Evolutionary conservation across 2,329 filamentous ascomycete species (phyloP).

Genomic region (Penicillium sp.): DNA sequence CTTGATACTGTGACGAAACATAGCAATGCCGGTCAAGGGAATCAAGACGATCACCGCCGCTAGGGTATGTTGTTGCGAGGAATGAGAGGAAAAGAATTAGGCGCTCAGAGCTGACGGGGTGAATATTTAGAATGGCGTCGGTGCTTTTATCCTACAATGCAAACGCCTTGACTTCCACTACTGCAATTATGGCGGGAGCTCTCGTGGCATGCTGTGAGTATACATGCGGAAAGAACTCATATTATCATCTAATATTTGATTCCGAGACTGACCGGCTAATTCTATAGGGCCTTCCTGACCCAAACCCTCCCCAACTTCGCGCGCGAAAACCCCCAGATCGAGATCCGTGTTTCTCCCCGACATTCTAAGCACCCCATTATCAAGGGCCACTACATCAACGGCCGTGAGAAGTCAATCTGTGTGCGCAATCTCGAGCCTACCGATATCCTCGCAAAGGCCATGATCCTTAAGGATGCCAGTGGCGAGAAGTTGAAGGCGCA

Average conservation of each 20-base stretch:
- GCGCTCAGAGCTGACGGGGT: slow-evolving; percentile 10
- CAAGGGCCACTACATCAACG: slow-evolving; percentile 91
- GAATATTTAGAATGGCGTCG: slow-evolving; percentile 80
- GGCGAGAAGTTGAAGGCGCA: slow-evolving; percentile 58
- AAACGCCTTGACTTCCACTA: slow-evolving; percentile 95
- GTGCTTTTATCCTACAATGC: slow-evolving; percentile 96
- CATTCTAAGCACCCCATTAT: slow-evolving; percentile 90
- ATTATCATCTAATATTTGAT: background rate
- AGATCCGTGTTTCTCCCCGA: slow-evolving; percentile 88
- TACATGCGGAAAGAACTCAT: slow-evolving; percentile 7
- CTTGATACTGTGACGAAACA: slow-evolving; percentile 12
- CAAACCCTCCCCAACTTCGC: slow-evolving; percentile 78
- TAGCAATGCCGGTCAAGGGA: slow-evolving; percentile 52
- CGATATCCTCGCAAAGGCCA: slow-evolving; percentile 80
- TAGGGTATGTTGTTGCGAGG: slow-evolving; percentile 55
- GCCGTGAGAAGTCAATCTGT: slow-evolving; percentile 81
- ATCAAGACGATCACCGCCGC: slow-evolving; percentile 61
- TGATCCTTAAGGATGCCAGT: slow-evolving; percentile 54
- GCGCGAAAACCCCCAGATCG: slow-evolving; percentile 80
- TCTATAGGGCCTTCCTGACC: slow-evolving; percentile 76
- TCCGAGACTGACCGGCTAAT: slow-evolving; percentile 10
- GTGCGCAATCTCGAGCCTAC: slow-evolving; percentile 83
- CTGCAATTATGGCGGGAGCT: slow-evolving; percentile 95
- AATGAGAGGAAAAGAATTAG: background rate
- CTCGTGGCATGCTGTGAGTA: slow-evolving; percentile 87